Evolutionary conservation across 1,284 basidiomycete species (phyloP), one percentile per base, ranked within the genome.

Genomic region (Papiliotrema flavescens): DNA sequence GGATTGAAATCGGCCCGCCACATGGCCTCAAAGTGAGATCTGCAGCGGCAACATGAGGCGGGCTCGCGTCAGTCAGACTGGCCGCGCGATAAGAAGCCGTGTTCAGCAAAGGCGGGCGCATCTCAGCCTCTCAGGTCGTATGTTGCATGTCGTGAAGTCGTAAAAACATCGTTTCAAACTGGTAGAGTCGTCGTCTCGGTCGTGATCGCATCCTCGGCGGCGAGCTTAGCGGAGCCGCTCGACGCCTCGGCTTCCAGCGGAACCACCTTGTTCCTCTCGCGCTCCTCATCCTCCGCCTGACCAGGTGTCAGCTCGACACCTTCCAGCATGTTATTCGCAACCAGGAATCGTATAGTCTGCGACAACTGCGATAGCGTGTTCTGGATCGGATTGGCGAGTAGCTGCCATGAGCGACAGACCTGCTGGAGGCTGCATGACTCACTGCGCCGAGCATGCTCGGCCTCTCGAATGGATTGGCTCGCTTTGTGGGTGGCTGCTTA

Each of bases 281-380:
- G 64, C 39, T 69, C 70, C 63, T 83, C 81, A 55, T 86, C 83
- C 23, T 83, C 79, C 1, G 88, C 87, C 66, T 92, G 83, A 0
- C 94, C 95, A 14, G 87, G 85, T 44, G 81, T 82, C 20, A 88
- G 75, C 75, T 98, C 95, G 1, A 97, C 91, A 46, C 83, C 82
- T 45, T 82, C 78, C 15, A 98, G 78, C 78, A 95, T 94, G 66
- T 92, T 85, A 64, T 98, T 98, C 59, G 90, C 88, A 2, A 91
- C 90, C 15, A 98, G 76, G 75, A 98, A 98, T 34, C 85, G 85
- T 65, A 98, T 89, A 2, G 89, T 90, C 75, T 98, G 95, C 0
- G 92, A 90, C 2, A 98, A 80, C 72, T 96, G 94, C 2, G 90
- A 91, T 4, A 96, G 82, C 0, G 95, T 94, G 66, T 91, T 84